Evolutionary conservation across 306 rosid species (phyloP).

Genomic region (Inga oerstediana): DNA sequence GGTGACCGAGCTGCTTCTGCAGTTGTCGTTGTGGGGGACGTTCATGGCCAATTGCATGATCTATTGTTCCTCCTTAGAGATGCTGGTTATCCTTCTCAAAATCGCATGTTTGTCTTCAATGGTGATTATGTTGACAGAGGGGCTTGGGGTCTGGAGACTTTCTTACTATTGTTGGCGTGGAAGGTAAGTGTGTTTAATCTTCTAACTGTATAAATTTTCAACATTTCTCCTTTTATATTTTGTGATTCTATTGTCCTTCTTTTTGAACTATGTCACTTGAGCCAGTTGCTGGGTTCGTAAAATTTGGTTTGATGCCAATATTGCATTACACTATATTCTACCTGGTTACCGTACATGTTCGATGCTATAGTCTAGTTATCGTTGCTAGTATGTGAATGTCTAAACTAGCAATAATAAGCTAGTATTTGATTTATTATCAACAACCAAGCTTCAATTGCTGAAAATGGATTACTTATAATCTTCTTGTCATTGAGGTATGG

Average conservation of each 20-base stretch:
- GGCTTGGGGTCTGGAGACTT: conserved; percentile 92
- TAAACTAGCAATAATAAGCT: background rate
- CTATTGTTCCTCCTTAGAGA: conserved; percentile 61
- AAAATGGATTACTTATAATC: conserved; percentile 11
- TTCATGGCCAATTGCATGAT: conserved; percentile 85
- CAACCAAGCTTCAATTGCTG: background rate
- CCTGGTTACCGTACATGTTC: background rate
- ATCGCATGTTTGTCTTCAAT: conserved; percentile 70
- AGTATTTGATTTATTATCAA: conserved; percentile 3
- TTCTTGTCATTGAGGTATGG: conserved; percentile 11
- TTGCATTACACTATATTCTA: background rate
- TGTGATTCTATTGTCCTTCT: background rate
- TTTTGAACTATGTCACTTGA: background rate
- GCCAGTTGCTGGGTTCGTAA: background rate
- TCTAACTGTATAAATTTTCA: background rate
- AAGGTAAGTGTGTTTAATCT: conserved; percentile 43
- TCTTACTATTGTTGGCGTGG: conserved; percentile 75
- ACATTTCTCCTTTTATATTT: background rate
- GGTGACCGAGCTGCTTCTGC: conserved; percentile 36
- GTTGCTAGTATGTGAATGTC: conserved; percentile 16
- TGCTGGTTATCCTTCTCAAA: conserved; percentile 68
- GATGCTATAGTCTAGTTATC: conserved; percentile 4
- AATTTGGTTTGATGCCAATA: conserved; percentile 24
- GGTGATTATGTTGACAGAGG: conserved; percentile 94
- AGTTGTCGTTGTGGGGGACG: conserved; percentile 69